Evolutionary conservation across 148 eudicot genomes (phyloP), one percentile per base, ranked within the genome.

Genomic region (Silene conica): DNA sequence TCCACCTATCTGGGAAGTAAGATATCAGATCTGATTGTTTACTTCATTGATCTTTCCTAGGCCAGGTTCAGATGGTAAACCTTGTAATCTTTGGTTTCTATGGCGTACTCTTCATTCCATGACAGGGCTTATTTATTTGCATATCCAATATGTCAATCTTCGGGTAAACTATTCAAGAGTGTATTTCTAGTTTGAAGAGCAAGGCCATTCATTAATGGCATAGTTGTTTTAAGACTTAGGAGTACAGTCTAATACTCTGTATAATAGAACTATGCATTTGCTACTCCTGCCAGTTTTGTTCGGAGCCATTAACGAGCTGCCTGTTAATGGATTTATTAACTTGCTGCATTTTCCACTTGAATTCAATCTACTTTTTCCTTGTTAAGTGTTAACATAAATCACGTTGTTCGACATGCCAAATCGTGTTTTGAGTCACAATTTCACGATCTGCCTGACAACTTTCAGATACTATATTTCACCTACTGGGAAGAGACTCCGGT

Each of bases 391-490:
- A 63, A 54, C 48, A 59, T 50, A 43, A 46, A 28, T 48, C 69
- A 31, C 41, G 16, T 60, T 45, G 78, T 63, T 69, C 11, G 26
- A 58, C 25, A 22, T n/a, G 4, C 54, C 16, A 1, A 23, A 1
- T 31, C 18, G 7, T 41, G 4, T 14, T 59, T 48, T 55, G 41
- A 54, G 66, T 38, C 8, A 67, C 50, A 10, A 11, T 56, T 46
- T 58, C 8, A 25, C 50, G 8, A 11, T 78, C 50, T 60, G 46
- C 45, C 67, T 25, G 1, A 58, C 57, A 15, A 59, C 66, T 81
- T 79, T 79, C 93, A 95, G 99, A 85, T 95, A 92, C 82, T 95
- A 95, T 69, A 85, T 83, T 73, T 78, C 99, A 55, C 99, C 99
- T 66, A 34, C 87, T 34, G 96, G 97, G 73, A 89, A 89, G 88